Evolutionary conservation across 1,284 basidiomycete species (phyloP), one percentile per base, ranked within the genome.

Genomic region (Cryptococcus sp.): DNA sequence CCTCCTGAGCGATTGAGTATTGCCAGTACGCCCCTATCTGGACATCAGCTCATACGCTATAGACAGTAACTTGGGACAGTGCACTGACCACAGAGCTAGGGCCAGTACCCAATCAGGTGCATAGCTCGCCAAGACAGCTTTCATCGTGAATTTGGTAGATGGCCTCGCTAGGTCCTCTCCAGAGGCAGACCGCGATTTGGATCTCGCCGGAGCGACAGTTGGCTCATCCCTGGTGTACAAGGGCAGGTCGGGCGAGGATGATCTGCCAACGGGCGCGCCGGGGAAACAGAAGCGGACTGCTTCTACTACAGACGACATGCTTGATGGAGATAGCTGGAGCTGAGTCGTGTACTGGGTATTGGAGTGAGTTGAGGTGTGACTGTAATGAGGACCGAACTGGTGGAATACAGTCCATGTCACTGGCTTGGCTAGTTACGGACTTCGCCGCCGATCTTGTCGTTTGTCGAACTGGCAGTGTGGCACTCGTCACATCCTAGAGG

Each of bases 1-100:
- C 94, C 94, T 48, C 87, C 81, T 2, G 92, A 82, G 23, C 82
- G 80, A 70, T 91, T 84, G 17, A 94, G 78, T 8, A 85, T 82
- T 70, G 87, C 86, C 72, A 91, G 88, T 1, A 85, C 67, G 1
- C 81, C 84, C 53, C 90, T 91, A 10, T 10, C 49, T 13, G 40
- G 10, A 5, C 17, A 19, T 31, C 19, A 31, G 38, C 19, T 41
- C 53, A 41, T 10, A 19, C 16, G 42, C 23, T 16, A 42, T 40
- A 22, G 19, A 3, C 25, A 31, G 11, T 13, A 39, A 17, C 16
- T 25, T 22, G 7, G 8, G 27, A 27, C 16, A 6, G 23, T 25
- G 35, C 15, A 82, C 87, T 53, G 75, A 91, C 90, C 85, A 86
- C 40, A 91, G 78, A 22, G 81, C 70, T 50, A 89, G 81, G 13